phyloP scores from a whole-genome alignment of 2,329 filamentous ascomycete genomes.

The Elsinoe fawcettii region DNA sequence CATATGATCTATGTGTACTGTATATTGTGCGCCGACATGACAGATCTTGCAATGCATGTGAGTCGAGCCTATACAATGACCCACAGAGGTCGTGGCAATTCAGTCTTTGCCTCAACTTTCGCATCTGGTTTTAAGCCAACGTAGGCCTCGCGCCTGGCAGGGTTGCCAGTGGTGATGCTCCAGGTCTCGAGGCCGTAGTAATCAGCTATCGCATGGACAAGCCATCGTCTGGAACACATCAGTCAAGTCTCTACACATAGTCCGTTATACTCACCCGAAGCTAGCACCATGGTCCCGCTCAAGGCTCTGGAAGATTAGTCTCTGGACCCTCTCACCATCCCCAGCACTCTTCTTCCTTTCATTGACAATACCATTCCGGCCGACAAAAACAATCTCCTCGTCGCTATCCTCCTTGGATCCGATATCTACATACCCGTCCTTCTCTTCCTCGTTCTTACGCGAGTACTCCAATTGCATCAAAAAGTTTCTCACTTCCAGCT shows the following conservation, averaged over 20 bases:
- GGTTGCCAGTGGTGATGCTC: conserved; percentile 64
- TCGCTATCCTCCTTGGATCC: conserved; percentile 53
- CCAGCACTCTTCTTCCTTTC: conserved; percentile 48
- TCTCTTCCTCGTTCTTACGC: conserved; percentile 41
- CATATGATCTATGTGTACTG: conserved; percentile 6
- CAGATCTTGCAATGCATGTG: background rate
- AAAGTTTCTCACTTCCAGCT: conserved; percentile 74
- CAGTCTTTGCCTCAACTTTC: conserved; percentile 28
- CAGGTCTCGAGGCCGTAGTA: conserved; percentile 87
- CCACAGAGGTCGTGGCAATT: conserved; percentile 57
- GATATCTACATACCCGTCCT: conserved; percentile 38
- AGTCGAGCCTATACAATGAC: conserved; percentile 37
- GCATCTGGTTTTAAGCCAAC: conserved; percentile 57
- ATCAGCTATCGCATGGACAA: conserved; percentile 82
- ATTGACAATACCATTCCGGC: conserved; percentile 57
- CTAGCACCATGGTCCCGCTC: conserved; percentile 67
- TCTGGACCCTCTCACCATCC: conserved; percentile 51
- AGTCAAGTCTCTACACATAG: conserved; percentile 8
- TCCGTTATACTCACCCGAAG: conserved; percentile 60
- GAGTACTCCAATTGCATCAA: conserved; percentile 52
- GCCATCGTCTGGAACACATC: conserved; percentile 60
- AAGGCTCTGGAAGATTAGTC: conserved; percentile 72
- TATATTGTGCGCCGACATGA: background rate
- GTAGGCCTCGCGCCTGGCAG: conserved; percentile 71
- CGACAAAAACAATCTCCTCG: conserved; percentile 89